Evolutionary conservation across 768 basidiomycete species (phyloP).

Genomic region (Phanerochaete carnosa): DNA sequence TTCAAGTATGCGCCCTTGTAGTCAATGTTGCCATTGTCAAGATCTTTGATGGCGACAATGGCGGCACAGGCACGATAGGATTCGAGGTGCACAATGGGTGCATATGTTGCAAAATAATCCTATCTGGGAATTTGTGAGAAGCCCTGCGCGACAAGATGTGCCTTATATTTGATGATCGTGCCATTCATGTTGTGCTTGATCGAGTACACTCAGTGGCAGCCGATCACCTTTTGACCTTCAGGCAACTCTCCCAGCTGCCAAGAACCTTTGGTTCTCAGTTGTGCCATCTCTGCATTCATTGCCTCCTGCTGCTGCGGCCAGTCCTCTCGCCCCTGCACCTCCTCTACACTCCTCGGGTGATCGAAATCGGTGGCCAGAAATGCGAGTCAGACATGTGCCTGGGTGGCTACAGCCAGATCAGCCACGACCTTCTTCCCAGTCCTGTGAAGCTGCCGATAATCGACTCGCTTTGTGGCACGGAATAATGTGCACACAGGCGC

Average conservation of each 20-base stretch:
- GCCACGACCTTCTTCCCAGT: not conserved
- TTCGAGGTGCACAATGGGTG: constrained; percentile 23
- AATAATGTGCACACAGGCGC: too few species aligned
- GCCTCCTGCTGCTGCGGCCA: constrained; percentile 15
- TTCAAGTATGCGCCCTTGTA: constrained; percentile 25
- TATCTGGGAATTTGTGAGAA: constrained; percentile 32
- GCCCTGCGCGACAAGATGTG: constrained; percentile 31
- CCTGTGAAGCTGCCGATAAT: not conserved
- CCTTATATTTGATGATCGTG: constrained; percentile 34
- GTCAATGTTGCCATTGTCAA: constrained; percentile 15
- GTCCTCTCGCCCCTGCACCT: constrained; percentile 2
- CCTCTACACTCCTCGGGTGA: not conserved
- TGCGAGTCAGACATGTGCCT: not conserved
- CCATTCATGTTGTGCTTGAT: constrained; percentile 38
- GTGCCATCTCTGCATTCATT: constrained; percentile 15
- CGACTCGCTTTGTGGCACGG: not conserved
- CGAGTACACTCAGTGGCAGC: constrained; percentile 33
- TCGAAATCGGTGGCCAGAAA: not conserved
- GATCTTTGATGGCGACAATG: constrained; percentile 18
- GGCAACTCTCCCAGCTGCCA: constrained; percentile 27
- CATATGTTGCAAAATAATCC: constrained; percentile 33
- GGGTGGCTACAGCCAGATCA: not conserved
- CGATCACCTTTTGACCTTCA: constrained; percentile 26
- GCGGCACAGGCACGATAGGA: constrained; percentile 21
- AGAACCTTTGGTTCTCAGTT: constrained; percentile 2